A percentile compares a stretch with the other conserved stretches of the same genome.
phyloP scores from a whole-genome alignment of 768 basidiomycete genomes.

The Mycena epipterygia region DNA sequence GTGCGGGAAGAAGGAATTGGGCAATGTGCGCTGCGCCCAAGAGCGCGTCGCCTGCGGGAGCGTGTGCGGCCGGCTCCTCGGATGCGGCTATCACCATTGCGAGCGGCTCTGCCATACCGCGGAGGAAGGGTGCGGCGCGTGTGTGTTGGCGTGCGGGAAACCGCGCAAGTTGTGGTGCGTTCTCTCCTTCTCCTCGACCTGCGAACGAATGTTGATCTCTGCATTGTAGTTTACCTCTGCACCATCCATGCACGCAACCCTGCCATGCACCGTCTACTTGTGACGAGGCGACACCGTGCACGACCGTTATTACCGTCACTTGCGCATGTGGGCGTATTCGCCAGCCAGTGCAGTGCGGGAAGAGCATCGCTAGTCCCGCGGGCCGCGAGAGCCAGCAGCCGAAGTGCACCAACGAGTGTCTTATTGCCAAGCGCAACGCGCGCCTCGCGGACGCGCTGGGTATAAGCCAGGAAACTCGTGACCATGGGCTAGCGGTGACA shows the following conservation, averaged over 20 bases:
- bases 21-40: slow-evolving; percentile 85
- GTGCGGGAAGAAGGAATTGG: slow-evolving; percentile 87
- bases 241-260: slow-evolving; percentile 80
- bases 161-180: slow-evolving; percentile 85
- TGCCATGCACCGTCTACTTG: slow-evolving; percentile 95
- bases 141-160: slow-evolving; percentile 87
- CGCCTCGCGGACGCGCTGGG: slow-evolving; percentile 93
- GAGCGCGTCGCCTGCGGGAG: slow-evolving; percentile 89
- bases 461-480: slow-evolving; percentile 70
- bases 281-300: slow-evolving; percentile 84
- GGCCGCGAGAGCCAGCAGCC: slow-evolving; percentile 59
- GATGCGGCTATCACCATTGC: slow-evolving; percentile 93
- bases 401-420: slow-evolving; percentile 89
- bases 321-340: slow-evolving; percentile 90
- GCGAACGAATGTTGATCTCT: slow-evolving; percentile 1
- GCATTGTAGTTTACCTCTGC: slow-evolving; percentile 66
- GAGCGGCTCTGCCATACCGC: slow-evolving; percentile 80
- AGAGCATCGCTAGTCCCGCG: slow-evolving; percentile 59
- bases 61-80: slow-evolving; percentile 80
- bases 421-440: slow-evolving; percentile 88
- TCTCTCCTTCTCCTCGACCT: background rate
- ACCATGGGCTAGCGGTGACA: slow-evolving; percentile 50
- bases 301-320: slow-evolving; percentile 70
- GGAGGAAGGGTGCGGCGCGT: slow-evolving; percentile 80
- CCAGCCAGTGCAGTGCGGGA: slow-evolving; percentile 81